Conservation (phyloP, 2,329 filamentous ascomycete genomes). For the Colletotrichum phormii region DNA sequence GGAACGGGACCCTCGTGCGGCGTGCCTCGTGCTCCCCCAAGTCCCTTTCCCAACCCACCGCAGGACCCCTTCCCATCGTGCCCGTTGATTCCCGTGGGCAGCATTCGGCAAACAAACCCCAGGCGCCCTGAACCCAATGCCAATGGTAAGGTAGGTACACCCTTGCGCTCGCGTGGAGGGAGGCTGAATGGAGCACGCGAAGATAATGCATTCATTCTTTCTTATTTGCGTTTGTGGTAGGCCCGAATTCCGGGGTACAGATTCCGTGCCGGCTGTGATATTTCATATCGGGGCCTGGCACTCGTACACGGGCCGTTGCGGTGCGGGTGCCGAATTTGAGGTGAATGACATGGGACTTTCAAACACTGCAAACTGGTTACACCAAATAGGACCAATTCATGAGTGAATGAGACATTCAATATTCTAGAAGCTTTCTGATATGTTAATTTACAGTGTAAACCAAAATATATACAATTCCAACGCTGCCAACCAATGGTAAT, state of each 20-base stretch:
- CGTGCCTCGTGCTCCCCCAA: slow-evolving; percentile 3
- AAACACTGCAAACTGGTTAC: background rate
- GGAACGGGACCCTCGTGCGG: slow-evolving; percentile 19
- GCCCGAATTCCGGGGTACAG: background rate
- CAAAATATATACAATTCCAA: background rate
- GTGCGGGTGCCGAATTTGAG: background rate
- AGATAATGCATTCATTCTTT: background rate
- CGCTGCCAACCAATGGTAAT: background rate
- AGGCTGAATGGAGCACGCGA: background rate
- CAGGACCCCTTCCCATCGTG: background rate
- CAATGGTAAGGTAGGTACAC: background rate
- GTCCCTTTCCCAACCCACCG: background rate
- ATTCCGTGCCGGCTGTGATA: background rate
- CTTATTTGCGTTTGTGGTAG: background rate
- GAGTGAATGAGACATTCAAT: background rate
- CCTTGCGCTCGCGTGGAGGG: slow-evolving; percentile 10
- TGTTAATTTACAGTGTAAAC: background rate
- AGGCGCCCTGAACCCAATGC: too few species aligned
- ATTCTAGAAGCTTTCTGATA: background rate
- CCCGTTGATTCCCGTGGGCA: background rate
- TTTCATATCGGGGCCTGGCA: background rate
- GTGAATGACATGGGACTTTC: background rate
- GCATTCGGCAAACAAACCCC: background rate
- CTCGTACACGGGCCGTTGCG: background rate
- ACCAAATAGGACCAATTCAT: background rate